Percentiles rank a stretch among this genome's conserved stretches.
Evolutionary conservation across 1,284 basidiomycete genomes (phyloP).

Genomic region (Ceratobasidium sp.): DNA sequence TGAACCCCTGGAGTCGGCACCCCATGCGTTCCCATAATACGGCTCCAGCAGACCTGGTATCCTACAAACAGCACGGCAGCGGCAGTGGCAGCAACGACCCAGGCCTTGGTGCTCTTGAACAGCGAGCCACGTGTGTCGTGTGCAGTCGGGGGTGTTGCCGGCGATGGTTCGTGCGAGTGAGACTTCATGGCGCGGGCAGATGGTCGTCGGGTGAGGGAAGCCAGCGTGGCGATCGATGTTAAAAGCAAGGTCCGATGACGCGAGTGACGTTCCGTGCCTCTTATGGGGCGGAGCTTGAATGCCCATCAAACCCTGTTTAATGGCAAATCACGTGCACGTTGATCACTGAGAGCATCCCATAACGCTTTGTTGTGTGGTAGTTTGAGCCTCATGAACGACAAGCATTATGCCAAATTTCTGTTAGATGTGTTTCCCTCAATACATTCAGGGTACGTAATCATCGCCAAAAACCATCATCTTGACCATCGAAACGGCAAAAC

Average conservation of each 20-base stretch:
- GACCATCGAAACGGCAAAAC: too few species aligned
- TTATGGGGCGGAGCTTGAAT: neutral
- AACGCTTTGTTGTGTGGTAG: too few species aligned
- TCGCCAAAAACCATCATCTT: too few species aligned
- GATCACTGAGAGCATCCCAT: too few species aligned
- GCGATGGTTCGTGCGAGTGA: constrained; percentile 22
- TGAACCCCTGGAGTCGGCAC: constrained; percentile 1
- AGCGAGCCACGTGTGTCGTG: constrained; percentile 10
- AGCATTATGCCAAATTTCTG: too few species aligned
- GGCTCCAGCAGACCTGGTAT: constrained; percentile 36
- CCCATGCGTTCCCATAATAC: neutral
- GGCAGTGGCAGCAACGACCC: constrained; percentile 8
- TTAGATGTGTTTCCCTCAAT: too few species aligned
- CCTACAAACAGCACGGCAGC: constrained; percentile 26
- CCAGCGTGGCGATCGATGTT: constrained; percentile 11
- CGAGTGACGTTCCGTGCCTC: neutral
- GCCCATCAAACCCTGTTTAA: neutral
- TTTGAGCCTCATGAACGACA: too few species aligned
- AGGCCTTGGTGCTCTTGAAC: constrained; percentile 32
- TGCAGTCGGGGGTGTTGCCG: constrained; percentile 9
- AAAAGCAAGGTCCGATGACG: constrained; percentile 8
- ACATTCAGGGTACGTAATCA: too few species aligned
- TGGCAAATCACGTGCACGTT: neutral
- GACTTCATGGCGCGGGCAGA: constrained; percentile 36
- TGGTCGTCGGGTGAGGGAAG: constrained; percentile 36